Conservation (phyloP, 805 yeast genomes). For the Millerozyma acaciae region DNA sequence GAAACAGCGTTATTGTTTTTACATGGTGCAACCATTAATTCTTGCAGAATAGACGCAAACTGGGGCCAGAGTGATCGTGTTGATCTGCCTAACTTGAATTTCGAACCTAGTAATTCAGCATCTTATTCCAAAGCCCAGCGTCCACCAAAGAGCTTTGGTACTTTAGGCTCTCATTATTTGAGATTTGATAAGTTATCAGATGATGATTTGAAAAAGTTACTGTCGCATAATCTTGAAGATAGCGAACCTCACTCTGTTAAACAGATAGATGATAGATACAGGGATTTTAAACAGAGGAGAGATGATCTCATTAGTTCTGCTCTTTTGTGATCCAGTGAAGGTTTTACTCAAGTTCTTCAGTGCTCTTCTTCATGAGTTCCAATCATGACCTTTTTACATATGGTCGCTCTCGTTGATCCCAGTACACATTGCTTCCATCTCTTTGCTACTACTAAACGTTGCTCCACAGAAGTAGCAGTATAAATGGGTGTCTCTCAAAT, state of each 20-base stretch:
- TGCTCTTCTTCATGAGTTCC: no score
- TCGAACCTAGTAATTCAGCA: slow-evolving; percentile 7
- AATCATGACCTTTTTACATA: slow-evolving; percentile 3
- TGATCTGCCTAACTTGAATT: slow-evolving; percentile 3
- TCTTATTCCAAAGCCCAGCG: slow-evolving; percentile 10
- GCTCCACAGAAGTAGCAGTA: slow-evolving; percentile 54
- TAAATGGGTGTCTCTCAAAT: slow-evolving; percentile 34
- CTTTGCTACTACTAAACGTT: slow-evolving; percentile 30
- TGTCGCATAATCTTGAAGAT: slow-evolving; percentile 11
- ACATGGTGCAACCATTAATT: slow-evolving; percentile 28
- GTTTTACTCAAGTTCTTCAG: not conserved
- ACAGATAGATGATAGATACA: no score
- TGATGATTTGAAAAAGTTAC: slow-evolving; percentile 9
- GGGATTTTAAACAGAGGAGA: no score
- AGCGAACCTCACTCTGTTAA: no score
- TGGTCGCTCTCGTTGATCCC: slow-evolving; percentile 47
- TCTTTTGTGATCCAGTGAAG: not conserved
- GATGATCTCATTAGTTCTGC: slow-evolving; percentile 9
- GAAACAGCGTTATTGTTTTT: slow-evolving; percentile 33
- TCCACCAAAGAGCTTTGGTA: slow-evolving; percentile 19
- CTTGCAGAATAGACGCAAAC: slow-evolving; percentile 21
- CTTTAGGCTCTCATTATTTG: slow-evolving; percentile 10
- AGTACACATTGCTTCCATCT: slow-evolving; percentile 45
- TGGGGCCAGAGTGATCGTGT: slow-evolving; percentile 28
- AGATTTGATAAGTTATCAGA: slow-evolving; percentile 16